phyloP scores from a whole-genome alignment of 192 early-diverging fungal species.

The Dispira parvispora region DNA sequence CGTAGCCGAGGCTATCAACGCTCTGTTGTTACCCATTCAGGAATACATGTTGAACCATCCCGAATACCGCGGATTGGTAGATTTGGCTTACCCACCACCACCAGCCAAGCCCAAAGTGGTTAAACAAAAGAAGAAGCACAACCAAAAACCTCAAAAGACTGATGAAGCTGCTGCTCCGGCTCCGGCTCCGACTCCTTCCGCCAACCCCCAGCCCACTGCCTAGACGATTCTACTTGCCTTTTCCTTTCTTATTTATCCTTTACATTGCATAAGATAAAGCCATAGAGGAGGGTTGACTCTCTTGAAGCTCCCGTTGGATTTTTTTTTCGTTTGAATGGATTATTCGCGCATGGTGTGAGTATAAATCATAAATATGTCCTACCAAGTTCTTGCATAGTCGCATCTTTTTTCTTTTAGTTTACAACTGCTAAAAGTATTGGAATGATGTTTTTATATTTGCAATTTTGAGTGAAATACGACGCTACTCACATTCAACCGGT shows the following conservation, averaged over 20 bases:
- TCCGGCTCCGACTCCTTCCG: background rate
- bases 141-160: background rate
- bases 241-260: no score
- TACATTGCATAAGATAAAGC: background rate
- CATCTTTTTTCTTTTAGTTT: no score
- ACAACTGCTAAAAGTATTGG: background rate
- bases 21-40: conserved; percentile 74
- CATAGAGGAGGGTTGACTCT: background rate
- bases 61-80: conserved; percentile 51
- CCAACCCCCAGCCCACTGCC: background rate
- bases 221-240: no score
- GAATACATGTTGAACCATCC: conserved; percentile 43
- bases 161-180: background rate
- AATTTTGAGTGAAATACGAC: background rate
- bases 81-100: conserved; percentile 71
- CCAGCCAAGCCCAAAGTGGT: conserved; percentile 30
- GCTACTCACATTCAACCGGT: no score
- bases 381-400: background rate
- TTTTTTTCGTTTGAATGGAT: background rate
- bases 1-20: conserved; percentile 67
- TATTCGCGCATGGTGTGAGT: background rate
- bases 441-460: background rate
- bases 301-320: background rate
- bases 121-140: conserved; percentile 38
- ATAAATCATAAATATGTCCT: background rate